Evolutionary conservation across 768 basidiomycete species (phyloP), one percentile per base, ranked within the genome.

Genomic region (Suillus plorans): DNA sequence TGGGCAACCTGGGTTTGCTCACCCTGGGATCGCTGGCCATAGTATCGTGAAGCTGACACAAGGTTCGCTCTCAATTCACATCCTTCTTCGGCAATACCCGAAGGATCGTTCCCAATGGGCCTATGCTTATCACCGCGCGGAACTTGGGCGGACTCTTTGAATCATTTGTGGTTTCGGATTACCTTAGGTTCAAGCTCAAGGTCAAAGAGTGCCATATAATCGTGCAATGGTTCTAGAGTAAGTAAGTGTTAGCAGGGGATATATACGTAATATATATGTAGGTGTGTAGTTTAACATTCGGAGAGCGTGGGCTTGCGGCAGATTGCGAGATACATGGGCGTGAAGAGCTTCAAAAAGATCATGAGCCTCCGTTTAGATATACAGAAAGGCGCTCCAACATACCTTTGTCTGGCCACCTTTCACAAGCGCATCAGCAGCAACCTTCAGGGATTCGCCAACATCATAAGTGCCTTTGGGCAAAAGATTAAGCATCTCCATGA

Each of bases 401-500:
- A 90, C 90, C 85, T 95, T 94, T 52, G 81, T 82, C 74, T 89
- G 86, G 22, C 95, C 95, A 69, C 93, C 92, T 67, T 84, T 83
- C 28, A 94, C 90, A 18, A 95, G 79, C 2, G 89, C 81, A 61
- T 85, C 85, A 36, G 78, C 88, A 45, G 94, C 93, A 34, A 88
- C 76, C 77, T 90, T 92, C 59, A 96, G 77, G 52, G 88, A 85
- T 80, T 95, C 92, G 68, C 90, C 90, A 60, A 96, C 92, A 59
- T 90, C 86, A 71, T 80, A 85, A 6, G 95, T 97, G 36, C 95
- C 95, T 81, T 94, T 92, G 37, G 95, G 95, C 20, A 94, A 78
- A 36, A 95, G 14, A 1, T 92, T 84, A 45, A 92, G 8, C 75
- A 84, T 81, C 81, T 97, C 95, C 78, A 95, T 76, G 7, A 86